A percentile compares a stretch with the other conserved stretches of the same genome.
phyloP scores from a whole-genome alignment of 176 grass and related monocot species.

The Carex parvula region DNA sequence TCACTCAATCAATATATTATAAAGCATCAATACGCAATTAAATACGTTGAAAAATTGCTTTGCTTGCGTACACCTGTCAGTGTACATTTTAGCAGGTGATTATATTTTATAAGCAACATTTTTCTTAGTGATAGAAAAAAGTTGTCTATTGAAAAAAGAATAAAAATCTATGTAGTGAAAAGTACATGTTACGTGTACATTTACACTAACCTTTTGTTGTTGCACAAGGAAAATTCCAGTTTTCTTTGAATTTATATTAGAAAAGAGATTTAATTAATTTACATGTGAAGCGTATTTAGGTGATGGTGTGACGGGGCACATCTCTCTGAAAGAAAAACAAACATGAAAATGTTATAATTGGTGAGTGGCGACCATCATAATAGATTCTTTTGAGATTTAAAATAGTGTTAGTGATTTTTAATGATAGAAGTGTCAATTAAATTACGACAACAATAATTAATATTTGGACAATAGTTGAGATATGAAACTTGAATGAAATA shows the following conservation, averaged over 20 bases:
- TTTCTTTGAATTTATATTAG: background rate
- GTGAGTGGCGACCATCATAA: background rate
- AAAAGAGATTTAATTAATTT: background rate
- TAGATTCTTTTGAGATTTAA: background rate
- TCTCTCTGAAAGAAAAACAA: background rate
- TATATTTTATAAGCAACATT: background rate
- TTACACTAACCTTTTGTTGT: background rate
- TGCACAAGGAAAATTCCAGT: background rate
- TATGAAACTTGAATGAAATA: no score
- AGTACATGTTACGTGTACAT: background rate
- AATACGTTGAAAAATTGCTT: background rate
- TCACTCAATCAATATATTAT: background rate
- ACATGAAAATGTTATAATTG: background rate
- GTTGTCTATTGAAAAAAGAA: background rate
- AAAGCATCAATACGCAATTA: background rate
- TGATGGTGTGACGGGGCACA: background rate
- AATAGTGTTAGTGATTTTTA: no score
- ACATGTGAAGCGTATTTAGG: background rate
- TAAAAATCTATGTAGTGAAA: background rate
- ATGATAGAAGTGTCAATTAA: no score
- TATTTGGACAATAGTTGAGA: no score
- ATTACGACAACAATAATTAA: no score
- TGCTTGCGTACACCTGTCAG: background rate
- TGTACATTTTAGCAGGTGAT: background rate
- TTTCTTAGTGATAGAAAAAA: background rate